These are phyloP conservation scores for Miscanthus lutarioriparius DNA, from an alignment of 176 grass and related monocot genomes.

Conservation along the genomic window DNA sequence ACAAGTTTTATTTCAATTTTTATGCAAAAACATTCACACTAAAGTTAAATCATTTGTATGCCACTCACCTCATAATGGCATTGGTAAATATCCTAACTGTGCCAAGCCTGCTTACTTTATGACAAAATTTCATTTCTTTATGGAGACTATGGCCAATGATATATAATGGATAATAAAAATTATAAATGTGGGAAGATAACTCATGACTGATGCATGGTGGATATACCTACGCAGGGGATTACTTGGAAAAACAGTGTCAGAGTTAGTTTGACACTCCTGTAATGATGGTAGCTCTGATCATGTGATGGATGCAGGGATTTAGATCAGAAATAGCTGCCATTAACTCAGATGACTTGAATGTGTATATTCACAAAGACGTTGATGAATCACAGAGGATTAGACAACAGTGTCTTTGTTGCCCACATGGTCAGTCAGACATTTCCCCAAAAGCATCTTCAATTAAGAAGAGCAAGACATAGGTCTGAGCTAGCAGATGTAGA, in stretches of 20 bases:
- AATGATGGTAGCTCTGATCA: constrained; percentile 16
- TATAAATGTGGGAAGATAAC: not conserved
- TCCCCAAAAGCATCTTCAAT: not conserved
- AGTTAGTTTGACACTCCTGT: not conserved
- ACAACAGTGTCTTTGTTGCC: not conserved
- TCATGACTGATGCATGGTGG: not conserved
- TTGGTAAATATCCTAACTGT: not conserved
- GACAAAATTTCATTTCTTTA: not conserved
- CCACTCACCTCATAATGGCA: not conserved
- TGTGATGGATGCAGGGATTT: constrained; percentile 34
- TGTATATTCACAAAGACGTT: constrained; percentile 2
- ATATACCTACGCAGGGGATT: not conserved
- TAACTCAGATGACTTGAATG: constrained; percentile 39
- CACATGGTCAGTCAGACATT: constrained; percentile 6
- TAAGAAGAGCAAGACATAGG: constrained; percentile 17
- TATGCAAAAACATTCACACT: not conserved
- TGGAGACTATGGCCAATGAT: not conserved
- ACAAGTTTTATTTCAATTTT: constrained; percentile 10
- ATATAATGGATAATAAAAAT: constrained; percentile 8
- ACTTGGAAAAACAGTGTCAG: not conserved
- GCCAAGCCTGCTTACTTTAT: not conserved
- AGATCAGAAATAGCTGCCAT: constrained; percentile 42
- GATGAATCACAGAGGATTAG: not conserved
- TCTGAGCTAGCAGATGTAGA: constrained; percentile 8
- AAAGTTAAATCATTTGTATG: not conserved